Evolutionary conservation across 306 rosid species (phyloP), one percentile per base, ranked within the genome.

Genomic region (Cucurbita moschata): DNA sequence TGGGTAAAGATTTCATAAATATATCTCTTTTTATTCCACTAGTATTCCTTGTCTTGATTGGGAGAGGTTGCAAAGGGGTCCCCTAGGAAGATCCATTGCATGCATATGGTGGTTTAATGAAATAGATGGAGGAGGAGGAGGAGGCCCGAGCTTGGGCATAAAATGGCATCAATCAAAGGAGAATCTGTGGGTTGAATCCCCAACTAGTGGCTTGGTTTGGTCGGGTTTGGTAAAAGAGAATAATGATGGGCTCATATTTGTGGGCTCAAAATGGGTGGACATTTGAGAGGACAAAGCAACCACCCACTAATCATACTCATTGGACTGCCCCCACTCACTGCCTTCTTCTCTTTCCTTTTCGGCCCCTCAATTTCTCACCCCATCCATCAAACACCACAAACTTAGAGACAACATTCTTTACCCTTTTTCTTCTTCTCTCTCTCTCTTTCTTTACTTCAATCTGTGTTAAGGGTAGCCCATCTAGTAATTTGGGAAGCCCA

Each of bases 231-330:
- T 30, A 30, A 30, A 30, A 30, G 35, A 30, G 35, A 30, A 30
- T 30, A 38, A 39, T 66, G 38, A 72, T 72, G 75, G 75, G 63
- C 50, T 55, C 11, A 50, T 39, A 50, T 53, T 71, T 72, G 63
- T 38, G 26, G 26, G 26, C 26, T 26, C 2, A 26, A 26, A 26
- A 26, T 26, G 26, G 26, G 26, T 26, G 26, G 26, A 26, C 26
- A 26, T 13, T 53, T 72, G 64, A 72, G 75, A 72, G 51, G 75
- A 72, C 75, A 52, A 72, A 51, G 63, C 75, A 72, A 72, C 61
- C 75, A 72, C 64, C 63, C 61, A 72, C 64, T 72, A 72, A 53
- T 72, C 30, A 72, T 71, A 51, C 16, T 42, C 51, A 42, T 64
- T 42, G 35, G 71, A 65, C 0, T 12, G 52, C 16, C 71, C 71